Evolutionary conservation across 192 early-diverging fungal species (phyloP).

Genomic region (Martensiomyces pterosporus): DNA sequence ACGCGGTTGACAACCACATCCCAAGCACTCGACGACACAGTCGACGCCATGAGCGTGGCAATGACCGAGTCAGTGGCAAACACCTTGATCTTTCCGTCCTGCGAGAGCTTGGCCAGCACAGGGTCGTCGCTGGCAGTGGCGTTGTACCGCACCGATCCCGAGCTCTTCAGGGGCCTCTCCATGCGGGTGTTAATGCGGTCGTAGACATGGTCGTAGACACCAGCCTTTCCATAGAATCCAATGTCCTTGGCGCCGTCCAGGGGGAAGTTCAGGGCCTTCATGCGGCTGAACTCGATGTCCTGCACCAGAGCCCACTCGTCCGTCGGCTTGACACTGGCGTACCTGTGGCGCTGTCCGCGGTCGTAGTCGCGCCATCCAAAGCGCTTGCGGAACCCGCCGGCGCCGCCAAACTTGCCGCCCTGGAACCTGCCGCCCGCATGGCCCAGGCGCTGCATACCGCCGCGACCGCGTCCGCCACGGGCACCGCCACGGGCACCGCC

Average conservation of each 20-base stretch:
- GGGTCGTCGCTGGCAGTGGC: slow-evolving; percentile 85
- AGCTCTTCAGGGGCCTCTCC: slow-evolving; percentile 66
- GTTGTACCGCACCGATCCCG: slow-evolving; percentile 67
- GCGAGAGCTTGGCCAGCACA: slow-evolving; percentile 59
- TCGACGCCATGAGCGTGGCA: slow-evolving; percentile 87
- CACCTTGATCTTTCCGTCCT: slow-evolving; percentile 57
- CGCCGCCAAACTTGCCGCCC: slow-evolving; percentile 39
- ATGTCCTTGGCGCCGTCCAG: slow-evolving; percentile 75
- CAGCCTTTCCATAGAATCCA: slow-evolving; percentile 72
- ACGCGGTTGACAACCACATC: slow-evolving; percentile 88
- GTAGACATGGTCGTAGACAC: slow-evolving; percentile 74
- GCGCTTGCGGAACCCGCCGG: slow-evolving; percentile 42
- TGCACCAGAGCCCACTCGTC: slow-evolving; percentile 90
- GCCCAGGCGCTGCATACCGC: slow-evolving; percentile 38
- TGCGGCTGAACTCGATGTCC: slow-evolving; percentile 89
- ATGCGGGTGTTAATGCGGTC: slow-evolving; percentile 81
- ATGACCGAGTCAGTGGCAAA: slow-evolving; percentile 90
- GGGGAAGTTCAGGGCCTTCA: slow-evolving; percentile 78
- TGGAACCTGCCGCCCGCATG: slow-evolving; percentile 38
- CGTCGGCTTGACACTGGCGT: slow-evolving; percentile 81
- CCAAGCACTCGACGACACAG: slow-evolving; percentile 91
- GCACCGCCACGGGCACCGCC: slow-evolving; percentile 39
- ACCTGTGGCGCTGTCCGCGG: slow-evolving; percentile 70
- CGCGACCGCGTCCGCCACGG: slow-evolving; percentile 35
- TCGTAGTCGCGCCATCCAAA: slow-evolving; percentile 43